Evolutionary conservation across 2,329 filamentous ascomycete genomes (phyloP), one percentile per base, ranked within the genome.

Genomic region (Chaetomiaceae sp.): DNA sequence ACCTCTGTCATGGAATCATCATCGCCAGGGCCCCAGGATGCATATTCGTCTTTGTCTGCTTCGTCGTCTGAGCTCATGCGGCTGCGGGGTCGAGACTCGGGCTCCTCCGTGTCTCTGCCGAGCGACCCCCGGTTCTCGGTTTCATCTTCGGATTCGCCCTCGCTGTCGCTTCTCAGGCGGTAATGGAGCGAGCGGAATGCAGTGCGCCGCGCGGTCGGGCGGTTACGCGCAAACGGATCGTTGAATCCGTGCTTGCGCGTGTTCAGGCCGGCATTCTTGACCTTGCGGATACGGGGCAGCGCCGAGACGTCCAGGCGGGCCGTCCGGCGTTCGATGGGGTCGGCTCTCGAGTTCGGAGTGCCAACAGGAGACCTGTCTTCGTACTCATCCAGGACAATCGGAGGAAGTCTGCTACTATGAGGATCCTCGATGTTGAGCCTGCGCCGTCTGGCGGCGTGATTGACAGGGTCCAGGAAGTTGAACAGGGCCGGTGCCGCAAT

Each of bases 81-180:
- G 66, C 88, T 96, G 39, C 84, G 82, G 43, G 86, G 86, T 37
- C 86, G 81, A 56, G 88, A 95, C 54, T 93, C 91, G 30, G 83
- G 83, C 58, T 93, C 91, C 64, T 95, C 91, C 0, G 88, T 95
- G 64, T 91, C 89, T 40, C 85, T 78, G 12, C 79, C 81, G 43
- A 84, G 69, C 12, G 86, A 82, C 30, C 71, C 71, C 34, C 72
- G 70, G 41, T 79, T 79, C 56, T 81, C 79, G 2, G 68, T 73
- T 50, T 96, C 90, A 58, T 95, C 91, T 57, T 96, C 91, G 0
- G 89, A 95, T 65, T 96, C 89, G n/a, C 86, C 87, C 37, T 89
- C 85, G 56, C 86, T 87, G 55, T 86, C 81, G 63, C 86, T 80
- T 57, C 86, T 79, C 55, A 93, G 75, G 30, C 84, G 81, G 68